Evolutionary conservation across 2,329 filamentous ascomycete genomes (phyloP), one percentile per base, ranked within the genome.

Genomic region (Aureobasidium sp.): DNA sequence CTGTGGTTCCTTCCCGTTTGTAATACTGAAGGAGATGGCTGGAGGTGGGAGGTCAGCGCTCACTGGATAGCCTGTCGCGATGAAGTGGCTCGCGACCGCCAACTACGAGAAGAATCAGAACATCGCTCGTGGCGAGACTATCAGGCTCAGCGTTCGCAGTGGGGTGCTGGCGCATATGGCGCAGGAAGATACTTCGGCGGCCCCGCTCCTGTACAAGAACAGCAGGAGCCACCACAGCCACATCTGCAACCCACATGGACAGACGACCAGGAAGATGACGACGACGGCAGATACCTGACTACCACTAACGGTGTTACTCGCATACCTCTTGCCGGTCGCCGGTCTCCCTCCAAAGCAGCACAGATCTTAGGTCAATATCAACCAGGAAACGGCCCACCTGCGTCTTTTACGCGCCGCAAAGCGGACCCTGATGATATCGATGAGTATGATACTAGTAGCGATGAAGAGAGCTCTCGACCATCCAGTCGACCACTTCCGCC

Each of bases 11-110:
- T 98, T 1, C 96, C 96, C 0, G 82, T 98, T 53, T 89, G 88
- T 77, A 98, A 92, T 74, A 97, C 94, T 2, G 93, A 89, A 0
- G 95, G 95, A 40, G 93, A 99, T 77, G 96, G 96, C 27, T 99
- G 95, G 95, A 86, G 85, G 51, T 99, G 96, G 96, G 94, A 98
- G 73, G 88, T 95, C 1, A 97, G 90, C 74, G 85, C 88, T 1
- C 89, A 88, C 70, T 99, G 96, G 92, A 69, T 93, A 3, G 89
- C 90, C 42, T 92, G 91, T 5, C 85, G 90, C 50, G 90, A 94
- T 13, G 75, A 72, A 4, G 64, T 78, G 3, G 73, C 71, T 8
- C 82, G 82, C 25, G 83, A 94, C 58, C 76, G 79, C 33, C 75
- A 74, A 47, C 76, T 80, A 53, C 74, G 77, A 36, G 75, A 78